Percentiles rank a stretch among this genome's conserved stretches.
Conservation (phyloP, 768 basidiomycete genomes). For the Podaxis rugospora region DNA sequence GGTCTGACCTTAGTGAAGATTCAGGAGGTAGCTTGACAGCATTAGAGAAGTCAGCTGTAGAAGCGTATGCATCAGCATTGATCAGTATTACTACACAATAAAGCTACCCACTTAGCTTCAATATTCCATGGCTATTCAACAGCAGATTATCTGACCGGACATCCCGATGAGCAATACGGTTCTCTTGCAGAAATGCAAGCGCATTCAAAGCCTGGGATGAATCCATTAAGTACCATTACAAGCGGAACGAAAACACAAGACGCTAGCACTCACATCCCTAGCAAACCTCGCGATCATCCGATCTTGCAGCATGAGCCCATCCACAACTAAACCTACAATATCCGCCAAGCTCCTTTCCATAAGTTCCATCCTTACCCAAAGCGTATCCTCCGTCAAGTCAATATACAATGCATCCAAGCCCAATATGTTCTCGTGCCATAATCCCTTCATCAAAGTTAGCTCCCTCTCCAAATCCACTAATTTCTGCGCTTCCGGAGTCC, state of each 20-base stretch:
- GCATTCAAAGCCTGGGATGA: slow-evolving; percentile 54
- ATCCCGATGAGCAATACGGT: slow-evolving; percentile 77
- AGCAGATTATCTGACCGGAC: slow-evolving; percentile 81
- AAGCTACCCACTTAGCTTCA: slow-evolving; percentile 64
- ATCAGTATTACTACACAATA: background rate
- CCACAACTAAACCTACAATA: slow-evolving; percentile 57
- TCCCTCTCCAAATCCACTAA: slow-evolving; percentile 60
- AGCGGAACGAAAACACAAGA: slow-evolving; percentile 4
- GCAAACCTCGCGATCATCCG: slow-evolving; percentile 69
- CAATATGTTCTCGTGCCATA: slow-evolving; percentile 61
- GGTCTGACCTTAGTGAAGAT: slow-evolving; percentile 47
- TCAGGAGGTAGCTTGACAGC: slow-evolving; percentile 58
- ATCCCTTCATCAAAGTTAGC: slow-evolving; percentile 49
- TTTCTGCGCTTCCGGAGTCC: slow-evolving; percentile 50
- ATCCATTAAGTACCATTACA: background rate
- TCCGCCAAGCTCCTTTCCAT: slow-evolving; percentile 89
- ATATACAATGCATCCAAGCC: slow-evolving; percentile 69
- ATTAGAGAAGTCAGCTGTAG: slow-evolving; percentile 80
- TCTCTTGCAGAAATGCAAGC: slow-evolving; percentile 58
- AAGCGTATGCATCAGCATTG: slow-evolving; percentile 61
- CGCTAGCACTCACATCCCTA: slow-evolving; percentile 57
- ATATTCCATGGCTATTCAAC: slow-evolving; percentile 59
- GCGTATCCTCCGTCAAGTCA: slow-evolving; percentile 54
- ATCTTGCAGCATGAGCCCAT: slow-evolving; percentile 65
- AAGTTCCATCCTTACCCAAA: slow-evolving; percentile 89